Evolutionary conservation across 371 early-diverging fungal species (phyloP).

Genomic region (Syncephalastrum sp.): DNA sequence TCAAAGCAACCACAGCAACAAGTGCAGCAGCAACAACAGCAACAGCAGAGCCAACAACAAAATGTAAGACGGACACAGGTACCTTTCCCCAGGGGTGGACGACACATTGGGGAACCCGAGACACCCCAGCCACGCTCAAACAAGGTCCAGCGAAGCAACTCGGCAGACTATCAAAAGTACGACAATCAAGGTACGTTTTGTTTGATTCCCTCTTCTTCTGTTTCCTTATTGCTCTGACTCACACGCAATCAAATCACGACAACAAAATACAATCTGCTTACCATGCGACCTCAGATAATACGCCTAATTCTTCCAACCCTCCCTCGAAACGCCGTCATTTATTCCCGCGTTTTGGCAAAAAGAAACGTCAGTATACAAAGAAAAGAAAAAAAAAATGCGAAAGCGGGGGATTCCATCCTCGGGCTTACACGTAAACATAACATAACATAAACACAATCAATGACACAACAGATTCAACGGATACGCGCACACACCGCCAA

Average conservation of each 20-base stretch:
- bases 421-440: constrained; percentile 1
- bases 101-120: constrained; percentile 27
- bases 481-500: not conserved
- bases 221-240: not conserved
- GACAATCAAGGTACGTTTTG: constrained; percentile 1
- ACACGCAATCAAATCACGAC: constrained; percentile 5
- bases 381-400: not conserved
- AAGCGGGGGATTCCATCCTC: not conserved
- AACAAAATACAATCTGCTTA: constrained; percentile 12
- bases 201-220: not conserved
- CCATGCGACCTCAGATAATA: too few relatives aligned
- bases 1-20: constrained; percentile 6
- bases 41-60: constrained; percentile 9
- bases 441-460: not conserved
- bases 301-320: too few relatives aligned
- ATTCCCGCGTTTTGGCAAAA: constrained; percentile 35
- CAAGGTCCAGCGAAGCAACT: constrained; percentile 15
- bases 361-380: constrained; percentile 29
- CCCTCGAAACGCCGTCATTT: constrained; percentile 8
- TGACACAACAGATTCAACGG: not conserved
- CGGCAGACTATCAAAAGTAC: constrained; percentile 18
- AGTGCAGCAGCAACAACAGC: constrained; percentile 1
- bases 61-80: constrained; percentile 18
- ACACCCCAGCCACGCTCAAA: constrained; percentile 12
- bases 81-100: constrained; percentile 44